Conservation (phyloP, 768 basidiomycete genomes). For the Candolleomyces eurysporus region DNA sequence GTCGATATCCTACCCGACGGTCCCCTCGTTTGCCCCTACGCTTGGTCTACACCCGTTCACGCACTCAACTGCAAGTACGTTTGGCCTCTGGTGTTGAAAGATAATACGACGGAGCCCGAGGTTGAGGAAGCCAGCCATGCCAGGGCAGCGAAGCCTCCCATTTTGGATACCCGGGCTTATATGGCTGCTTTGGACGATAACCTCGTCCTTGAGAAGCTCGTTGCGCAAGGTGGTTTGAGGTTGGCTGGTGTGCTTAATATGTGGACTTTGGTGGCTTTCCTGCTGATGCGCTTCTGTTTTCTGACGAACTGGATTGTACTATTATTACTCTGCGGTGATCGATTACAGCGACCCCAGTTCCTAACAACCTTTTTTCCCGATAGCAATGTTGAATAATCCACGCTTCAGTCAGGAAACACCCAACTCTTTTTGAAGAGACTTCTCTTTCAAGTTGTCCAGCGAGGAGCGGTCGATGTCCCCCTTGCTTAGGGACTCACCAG, state of each 20-base stretch:
- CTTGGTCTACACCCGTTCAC: slow-evolving; percentile 75
- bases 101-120: not conserved
- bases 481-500: too few relatives aligned
- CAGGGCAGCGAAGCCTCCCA: not conserved
- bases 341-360: too few relatives aligned
- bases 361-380: too few relatives aligned
- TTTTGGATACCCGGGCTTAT: slow-evolving; percentile 4
- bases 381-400: too few relatives aligned
- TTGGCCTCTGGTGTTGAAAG: slow-evolving; percentile 58
- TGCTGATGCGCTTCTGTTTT: too few relatives aligned
- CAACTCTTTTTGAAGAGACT: too few relatives aligned
- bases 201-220: slow-evolving; percentile 7
- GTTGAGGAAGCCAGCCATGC: not conserved
- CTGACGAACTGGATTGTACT: too few relatives aligned
- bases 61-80: slow-evolving; percentile 78
- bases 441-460: too few relatives aligned
- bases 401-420: too few relatives aligned
- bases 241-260: slow-evolving; percentile 12
- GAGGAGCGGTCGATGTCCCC: too few relatives aligned
- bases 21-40: slow-evolving; percentile 63
- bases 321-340: too few relatives aligned
- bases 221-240: slow-evolving; percentile 7
- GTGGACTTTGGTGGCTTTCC: too few relatives aligned
- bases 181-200: not conserved
- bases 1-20: slow-evolving; percentile 23